A percentile compares a stretch with the other conserved stretches of the same genome.
Conservation (phyloP, 768 basidiomycete species). For the Leccinum obscurum region DNA sequence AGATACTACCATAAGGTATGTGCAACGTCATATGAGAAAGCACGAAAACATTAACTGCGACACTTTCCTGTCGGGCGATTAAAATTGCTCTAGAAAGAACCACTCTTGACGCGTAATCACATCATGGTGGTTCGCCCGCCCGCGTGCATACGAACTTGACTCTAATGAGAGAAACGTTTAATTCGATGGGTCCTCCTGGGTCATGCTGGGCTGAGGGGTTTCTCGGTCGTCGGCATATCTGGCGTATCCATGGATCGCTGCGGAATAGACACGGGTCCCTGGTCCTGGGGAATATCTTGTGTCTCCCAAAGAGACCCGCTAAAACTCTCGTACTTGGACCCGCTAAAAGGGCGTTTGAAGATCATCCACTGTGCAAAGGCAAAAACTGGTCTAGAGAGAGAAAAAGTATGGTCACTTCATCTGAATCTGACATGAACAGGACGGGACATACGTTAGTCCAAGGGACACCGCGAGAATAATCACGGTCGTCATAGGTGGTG, state of each 20-base stretch:
- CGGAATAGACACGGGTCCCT: slow-evolving; percentile 19
- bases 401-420: neutral
- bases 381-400: slow-evolving; percentile 45
- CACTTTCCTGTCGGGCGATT: slow-evolving; percentile 13
- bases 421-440: neutral
- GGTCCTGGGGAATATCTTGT: slow-evolving; percentile 23
- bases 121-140: slow-evolving; percentile 3
- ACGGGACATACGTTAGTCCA: slow-evolving; percentile 50
- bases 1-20: slow-evolving; percentile 2
- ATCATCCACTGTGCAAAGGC: slow-evolving; percentile 53
- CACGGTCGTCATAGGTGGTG: slow-evolving; percentile 49
- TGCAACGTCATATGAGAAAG: slow-evolving; percentile 10
- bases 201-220: slow-evolving; percentile 6
- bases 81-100: slow-evolving; percentile 20
- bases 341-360: slow-evolving; percentile 52
- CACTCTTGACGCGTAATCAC: slow-evolving; percentile 12
- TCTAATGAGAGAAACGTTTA: slow-evolving; percentile 5
- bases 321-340: slow-evolving; percentile 23
- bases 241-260: slow-evolving; percentile 10
- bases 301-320: slow-evolving; percentile 28
- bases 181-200: neutral
- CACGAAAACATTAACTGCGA: slow-evolving; percentile 12
- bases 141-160: slow-evolving; percentile 10
- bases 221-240: slow-evolving; percentile 24
- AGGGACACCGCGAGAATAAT: slow-evolving; percentile 55